Conservation (phyloP, 169 alveolate species). For the Plasmodium vivax region DNA sequence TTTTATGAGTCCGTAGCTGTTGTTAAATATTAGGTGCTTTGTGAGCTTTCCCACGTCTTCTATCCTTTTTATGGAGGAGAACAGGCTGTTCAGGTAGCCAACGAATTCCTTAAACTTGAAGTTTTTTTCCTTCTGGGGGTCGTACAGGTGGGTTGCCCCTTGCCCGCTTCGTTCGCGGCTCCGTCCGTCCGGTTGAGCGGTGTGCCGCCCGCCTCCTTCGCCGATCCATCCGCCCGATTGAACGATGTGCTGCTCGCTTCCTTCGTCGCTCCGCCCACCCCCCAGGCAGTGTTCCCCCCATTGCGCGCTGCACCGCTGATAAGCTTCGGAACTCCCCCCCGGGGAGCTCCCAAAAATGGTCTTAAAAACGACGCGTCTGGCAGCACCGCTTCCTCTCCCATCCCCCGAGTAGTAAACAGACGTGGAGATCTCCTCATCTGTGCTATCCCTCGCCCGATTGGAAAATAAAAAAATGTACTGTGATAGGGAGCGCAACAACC, state of each 20-base stretch:
- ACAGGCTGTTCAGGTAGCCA: conserved; percentile 36
- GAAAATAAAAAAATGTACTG: conserved; percentile 4
- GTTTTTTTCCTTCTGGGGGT: conserved; percentile 20
- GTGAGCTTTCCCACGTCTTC: conserved; percentile 66
- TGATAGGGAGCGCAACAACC: not conserved
- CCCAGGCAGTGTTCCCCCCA: not conserved
- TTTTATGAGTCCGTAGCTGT: conserved; percentile 76
- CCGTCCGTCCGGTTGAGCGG: not conserved
- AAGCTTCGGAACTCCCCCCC: not conserved
- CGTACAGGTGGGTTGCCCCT: not conserved
- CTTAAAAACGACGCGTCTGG: conserved; percentile 5
- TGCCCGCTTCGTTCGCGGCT: not conserved
- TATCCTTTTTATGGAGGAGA: conserved; percentile 62
- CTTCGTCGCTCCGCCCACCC: not conserved
- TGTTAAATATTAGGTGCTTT: conserved; percentile 35
- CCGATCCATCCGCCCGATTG: not conserved
- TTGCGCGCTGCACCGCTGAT: not conserved
- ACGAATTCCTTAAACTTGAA: conserved; percentile 42
- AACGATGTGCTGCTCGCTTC: not conserved
- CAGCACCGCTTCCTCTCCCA: not conserved
- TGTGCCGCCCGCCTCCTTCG: not conserved
- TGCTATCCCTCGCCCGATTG: not conserved
- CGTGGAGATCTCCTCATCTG: not conserved
- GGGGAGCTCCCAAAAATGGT: conserved; percentile 8
- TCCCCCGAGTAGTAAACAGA: not conserved